Conservation (phyloP, 2,329 filamentous ascomycete species). For the Aschersonia sp. region DNA sequence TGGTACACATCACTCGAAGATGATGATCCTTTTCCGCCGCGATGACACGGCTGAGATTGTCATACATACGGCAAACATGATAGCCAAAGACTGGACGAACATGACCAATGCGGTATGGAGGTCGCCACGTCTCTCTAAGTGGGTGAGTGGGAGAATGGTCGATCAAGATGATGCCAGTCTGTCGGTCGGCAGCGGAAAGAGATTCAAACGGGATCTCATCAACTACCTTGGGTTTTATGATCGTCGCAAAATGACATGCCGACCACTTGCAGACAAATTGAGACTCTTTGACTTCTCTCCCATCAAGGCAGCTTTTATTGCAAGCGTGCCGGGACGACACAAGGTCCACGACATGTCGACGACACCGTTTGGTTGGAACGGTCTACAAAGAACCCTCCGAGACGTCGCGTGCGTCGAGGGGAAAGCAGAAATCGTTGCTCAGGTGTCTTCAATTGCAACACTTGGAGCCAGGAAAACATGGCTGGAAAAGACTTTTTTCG, state of each 20-base stretch:
- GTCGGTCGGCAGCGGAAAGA: constrained; percentile 41
- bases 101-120: constrained; percentile 77
- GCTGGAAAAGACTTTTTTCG: constrained; percentile 53
- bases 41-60: constrained; percentile 66
- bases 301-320: constrained; percentile 59
- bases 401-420: constrained; percentile 31
- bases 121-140: constrained; percentile 47
- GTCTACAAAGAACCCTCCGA: constrained; percentile 44
- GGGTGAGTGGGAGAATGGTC: neutral
- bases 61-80: constrained; percentile 88
- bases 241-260: constrained; percentile 34
- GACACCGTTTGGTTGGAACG: constrained; percentile 66
- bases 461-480: constrained; percentile 57
- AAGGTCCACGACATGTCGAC: constrained; percentile 27
- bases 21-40: constrained; percentile 69
- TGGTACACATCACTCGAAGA: constrained; percentile 77
- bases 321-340: constrained; percentile 61
- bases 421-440: constrained; percentile 36
- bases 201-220: constrained; percentile 65
- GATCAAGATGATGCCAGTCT: constrained; percentile 3
- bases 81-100: constrained; percentile 73
- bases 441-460: constrained; percentile 74
- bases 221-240: constrained; percentile 62
- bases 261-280: constrained; percentile 42
- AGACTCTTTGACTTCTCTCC: constrained; percentile 51